phyloP scores from a whole-genome alignment of 2,329 filamentous ascomycete species.

The Penicillium digitatum region DNA sequence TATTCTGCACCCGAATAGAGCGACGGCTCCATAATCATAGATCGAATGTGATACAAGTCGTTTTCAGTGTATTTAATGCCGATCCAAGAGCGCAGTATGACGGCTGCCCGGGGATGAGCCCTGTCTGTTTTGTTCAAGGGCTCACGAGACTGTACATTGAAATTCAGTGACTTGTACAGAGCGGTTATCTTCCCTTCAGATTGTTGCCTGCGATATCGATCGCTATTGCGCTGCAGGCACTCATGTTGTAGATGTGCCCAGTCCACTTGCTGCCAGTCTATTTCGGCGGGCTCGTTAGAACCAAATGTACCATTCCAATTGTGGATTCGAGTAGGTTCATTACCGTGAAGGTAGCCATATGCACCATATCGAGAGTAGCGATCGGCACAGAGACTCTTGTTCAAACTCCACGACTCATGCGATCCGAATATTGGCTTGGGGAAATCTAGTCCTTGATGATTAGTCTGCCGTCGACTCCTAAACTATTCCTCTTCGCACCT shows the following conservation, averaged over 20 bases:
- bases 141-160: neutral
- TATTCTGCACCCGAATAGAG: conserved; percentile 81
- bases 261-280: conserved; percentile 58
- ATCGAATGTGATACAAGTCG: conserved; percentile 73
- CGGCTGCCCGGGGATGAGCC: conserved; percentile 58
- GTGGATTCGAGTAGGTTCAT: neutral
- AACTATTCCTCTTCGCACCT: neutral
- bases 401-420: conserved; percentile 12
- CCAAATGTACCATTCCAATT: neutral
- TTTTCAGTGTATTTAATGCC: conserved; percentile 77
- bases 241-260: conserved; percentile 68
- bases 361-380: conserved; percentile 12
- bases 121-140: neutral
- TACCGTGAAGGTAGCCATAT: conserved; percentile 7
- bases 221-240: conserved; percentile 62
- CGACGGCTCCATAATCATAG: conserved; percentile 76
- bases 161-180: conserved; percentile 5
- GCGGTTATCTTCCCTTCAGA: neutral
- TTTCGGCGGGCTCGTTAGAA: conserved; percentile 15
- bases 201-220: conserved; percentile 35
- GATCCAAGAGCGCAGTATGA: conserved; percentile 78
- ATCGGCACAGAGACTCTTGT: conserved; percentile 8
- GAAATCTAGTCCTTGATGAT: conserved; percentile 3
- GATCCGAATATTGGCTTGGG: conserved; percentile 13
- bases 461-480: neutral